Conservation (phyloP, 805 yeast genomes). For the Clavispora asparagi region DNA sequence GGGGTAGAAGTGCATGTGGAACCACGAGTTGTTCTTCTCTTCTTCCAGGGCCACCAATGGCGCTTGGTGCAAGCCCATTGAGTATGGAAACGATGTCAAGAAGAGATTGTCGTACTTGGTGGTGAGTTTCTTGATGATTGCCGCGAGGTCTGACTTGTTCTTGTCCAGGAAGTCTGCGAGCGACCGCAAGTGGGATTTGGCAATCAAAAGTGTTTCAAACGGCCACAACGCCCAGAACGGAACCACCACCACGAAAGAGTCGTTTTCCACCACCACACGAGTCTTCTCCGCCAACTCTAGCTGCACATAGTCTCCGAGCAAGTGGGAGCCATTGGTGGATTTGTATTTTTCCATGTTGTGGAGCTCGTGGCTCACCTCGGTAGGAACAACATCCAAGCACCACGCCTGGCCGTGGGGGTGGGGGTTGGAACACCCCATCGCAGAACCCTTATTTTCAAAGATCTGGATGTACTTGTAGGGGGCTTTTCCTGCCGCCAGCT, state of each 20-base stretch:
- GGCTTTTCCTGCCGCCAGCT: slow-evolving; percentile 29
- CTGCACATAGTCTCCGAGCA: slow-evolving; percentile 59
- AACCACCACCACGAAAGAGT: slow-evolving; percentile 60
- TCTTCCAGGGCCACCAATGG: slow-evolving; percentile 44
- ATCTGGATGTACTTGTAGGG: slow-evolving; percentile 62
- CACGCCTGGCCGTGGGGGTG: slow-evolving; percentile 85
- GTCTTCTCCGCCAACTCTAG: slow-evolving; percentile 46
- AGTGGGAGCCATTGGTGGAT: slow-evolving; percentile 36
- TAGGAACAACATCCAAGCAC: slow-evolving; percentile 62
- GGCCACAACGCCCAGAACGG: slow-evolving; percentile 88
- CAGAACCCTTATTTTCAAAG: slow-evolving; percentile 72
- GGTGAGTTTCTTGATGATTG: slow-evolving; percentile 47
- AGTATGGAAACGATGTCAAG: slow-evolving; percentile 67
- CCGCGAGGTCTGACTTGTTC: slow-evolving; percentile 53
- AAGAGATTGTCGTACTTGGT: slow-evolving; percentile 67
- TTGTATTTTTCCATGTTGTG: slow-evolving; percentile 45
- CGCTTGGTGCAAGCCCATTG: slow-evolving; percentile 80
- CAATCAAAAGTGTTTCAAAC: slow-evolving; percentile 60
- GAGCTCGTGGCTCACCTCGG: slow-evolving; percentile 59
- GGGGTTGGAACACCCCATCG: slow-evolving; percentile 80
- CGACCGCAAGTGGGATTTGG: slow-evolving; percentile 51
- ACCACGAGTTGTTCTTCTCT: slow-evolving; percentile 42
- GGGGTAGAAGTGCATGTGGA: slow-evolving; percentile 77
- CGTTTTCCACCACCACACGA: slow-evolving; percentile 56
- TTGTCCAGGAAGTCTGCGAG: slow-evolving; percentile 41